Evolutionary conservation across 306 rosid genomes (phyloP), one percentile per base, ranked within the genome.

Genomic region (Citrullus amarus): DNA sequence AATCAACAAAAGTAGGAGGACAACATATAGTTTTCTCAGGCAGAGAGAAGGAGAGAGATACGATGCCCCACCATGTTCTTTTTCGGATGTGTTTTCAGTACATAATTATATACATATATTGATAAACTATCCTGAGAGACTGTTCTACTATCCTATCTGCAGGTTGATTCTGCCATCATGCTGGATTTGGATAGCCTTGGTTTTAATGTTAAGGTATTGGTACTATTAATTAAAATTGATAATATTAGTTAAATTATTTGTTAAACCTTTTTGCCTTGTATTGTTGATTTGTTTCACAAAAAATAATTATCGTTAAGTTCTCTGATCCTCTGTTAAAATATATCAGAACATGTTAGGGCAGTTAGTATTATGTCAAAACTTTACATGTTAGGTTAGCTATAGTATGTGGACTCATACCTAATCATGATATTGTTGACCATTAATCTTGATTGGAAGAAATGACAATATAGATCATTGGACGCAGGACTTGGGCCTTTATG

Each of bases 181-280:
- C 88, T 90, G 85, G 99, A 95, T 86, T 84, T 92, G 89, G 99
- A 95, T 84, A 86, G 90, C 83, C 91, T 95, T 82, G 99, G 99
- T 83, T 89, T 95, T 88, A 85, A 88, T 83, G 93, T 92, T 60
- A 87, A 95, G 97, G 99, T 95, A 88, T 20, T 65, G 30, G 48
- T 32, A 15, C 46, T 15, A 17, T 36, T 5, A 18, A 41, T 36
- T 36, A 34, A 34, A 34, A 88, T 18, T 62, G 30, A 51, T 38
- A 8, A 30, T 18, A 39, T 25, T 3, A 22, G 14, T n/a, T 50
- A 25, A 28, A 14, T 72, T 50, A 8, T 70, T 78, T 73, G 6
- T 10, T 5, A 20, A 2, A 56, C 2, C 11, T 75, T 75, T 57
- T 25, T 46, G 22, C 15, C 3, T 28, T 22, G 28, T 72, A 25